Base-by-base conservation (phyloP, 2,329 filamentous ascomycete species). In the Teratosphaeriaceae sp. region DNA sequence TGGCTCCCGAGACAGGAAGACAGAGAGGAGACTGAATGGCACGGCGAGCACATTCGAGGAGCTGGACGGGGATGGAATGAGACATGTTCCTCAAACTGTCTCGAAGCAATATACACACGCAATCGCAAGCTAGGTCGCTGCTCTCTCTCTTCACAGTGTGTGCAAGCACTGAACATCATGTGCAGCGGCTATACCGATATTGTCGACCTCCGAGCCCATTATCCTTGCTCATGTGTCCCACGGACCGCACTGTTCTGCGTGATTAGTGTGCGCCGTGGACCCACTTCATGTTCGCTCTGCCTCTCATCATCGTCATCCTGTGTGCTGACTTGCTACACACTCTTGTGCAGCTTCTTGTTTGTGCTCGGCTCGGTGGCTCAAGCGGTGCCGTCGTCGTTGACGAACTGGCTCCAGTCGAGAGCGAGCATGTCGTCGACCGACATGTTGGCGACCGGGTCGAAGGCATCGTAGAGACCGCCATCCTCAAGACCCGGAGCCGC, bases 371-470 rank as follows among this genome's bases (percentile, higher is more conserved):
- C 12, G 16, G 15, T 13, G 29, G 21, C 30, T 41, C 16, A 41
- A 41, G 22, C 26, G 12, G 23, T 11, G 20, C 21, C 18, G 13
- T 42, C 39, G 8, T 45, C 38, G 39, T 45, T 45, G 43, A 45
- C 24, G 39, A 37, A 47, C 31, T 37, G 24, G 38, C 13, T 35
- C 37, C 37, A 49, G 41, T 43, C 37, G 41, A 44, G 40, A 33
- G 38, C 23, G 35, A 40, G 42, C 35, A 35, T 35, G 16, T 47
- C 45, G 9, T 44, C 42, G 19, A 44, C 33, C 8, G 19, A 24
- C 39, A 43, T 44, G 38, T 33, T 43, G 35, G 37, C 27, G 8
- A 23, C 21, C 9, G 43, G 48, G 33, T 48, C 31, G 45, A 44
- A 50, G 15, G 43, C 34, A 29, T 38, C 29, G 20, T 24, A 42